Evolutionary conservation across 129 eudicot genomes (phyloP).

Genomic region (Helianthus tuberosus): DNA sequence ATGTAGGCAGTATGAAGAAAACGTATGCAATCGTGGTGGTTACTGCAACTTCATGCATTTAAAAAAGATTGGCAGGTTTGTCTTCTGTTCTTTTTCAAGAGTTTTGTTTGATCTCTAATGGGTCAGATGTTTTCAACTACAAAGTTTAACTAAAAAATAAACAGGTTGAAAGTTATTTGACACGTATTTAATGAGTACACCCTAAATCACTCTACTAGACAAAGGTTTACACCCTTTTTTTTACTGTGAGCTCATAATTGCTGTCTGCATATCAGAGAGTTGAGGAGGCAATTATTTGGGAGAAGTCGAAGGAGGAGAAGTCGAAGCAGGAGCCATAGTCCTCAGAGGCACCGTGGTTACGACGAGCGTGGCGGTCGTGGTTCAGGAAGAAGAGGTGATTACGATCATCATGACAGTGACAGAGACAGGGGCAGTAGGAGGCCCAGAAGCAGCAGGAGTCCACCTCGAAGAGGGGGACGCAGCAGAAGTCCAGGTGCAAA

Average conservation of each 20-base stretch:
- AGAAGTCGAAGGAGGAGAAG: constrained; percentile 73
- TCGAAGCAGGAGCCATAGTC: constrained; percentile 85
- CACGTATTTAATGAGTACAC: too few relatives aligned
- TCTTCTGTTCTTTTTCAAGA: background rate
- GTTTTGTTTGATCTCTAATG: background rate
- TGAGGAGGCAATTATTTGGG: constrained; percentile 85
- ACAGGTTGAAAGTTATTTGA: background rate
- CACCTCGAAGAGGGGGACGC: constrained; percentile 67
- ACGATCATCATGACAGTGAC: constrained; percentile 39
- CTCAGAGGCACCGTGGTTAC: constrained; percentile 56
- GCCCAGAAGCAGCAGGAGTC: constrained; percentile 91
- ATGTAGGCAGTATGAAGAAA: constrained; percentile 94
- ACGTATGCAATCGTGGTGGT: constrained; percentile 92
- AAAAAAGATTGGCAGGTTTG: constrained; percentile 79
- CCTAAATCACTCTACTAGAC: background rate
- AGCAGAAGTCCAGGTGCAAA: constrained; percentile 90
- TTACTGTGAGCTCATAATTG: background rate
- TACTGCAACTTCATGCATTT: constrained; percentile 97
- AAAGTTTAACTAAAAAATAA: background rate
- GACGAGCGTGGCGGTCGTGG: constrained; percentile 67
- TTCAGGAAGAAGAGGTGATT: constrained; percentile 71
- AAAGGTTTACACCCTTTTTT: too few relatives aligned
- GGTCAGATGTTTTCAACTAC: background rate
- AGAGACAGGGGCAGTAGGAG: constrained; percentile 66
- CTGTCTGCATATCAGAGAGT: constrained; percentile 51